phyloP scores from a whole-genome alignment of 1,139 yeast genomes.

The Yamadazyma conglobata region DNA sequence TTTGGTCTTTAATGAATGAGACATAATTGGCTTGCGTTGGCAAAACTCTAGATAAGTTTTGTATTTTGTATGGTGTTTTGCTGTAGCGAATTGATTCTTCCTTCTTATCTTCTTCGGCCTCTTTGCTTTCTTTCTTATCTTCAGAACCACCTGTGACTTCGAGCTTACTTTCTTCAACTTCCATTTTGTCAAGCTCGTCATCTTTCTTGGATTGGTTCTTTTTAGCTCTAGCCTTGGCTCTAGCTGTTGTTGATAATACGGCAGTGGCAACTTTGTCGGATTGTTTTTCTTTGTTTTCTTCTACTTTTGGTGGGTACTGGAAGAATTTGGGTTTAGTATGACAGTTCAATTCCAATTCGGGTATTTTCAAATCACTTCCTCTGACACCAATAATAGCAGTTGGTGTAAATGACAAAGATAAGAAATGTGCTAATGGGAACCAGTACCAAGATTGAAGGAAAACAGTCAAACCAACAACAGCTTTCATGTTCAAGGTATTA shows the following conservation, averaged over 20 bases:
- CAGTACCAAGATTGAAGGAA: constrained; percentile 97
- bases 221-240: constrained; percentile 89
- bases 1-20: constrained; percentile 68
- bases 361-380: constrained; percentile 76
- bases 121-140: constrained; percentile 19
- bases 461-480: constrained; percentile 87
- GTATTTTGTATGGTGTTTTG: constrained; percentile 63
- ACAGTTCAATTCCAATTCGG: constrained; percentile 77
- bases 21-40: constrained; percentile 89
- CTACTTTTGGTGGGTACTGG: constrained; percentile 87
- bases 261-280: constrained; percentile 93
- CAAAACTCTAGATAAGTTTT: constrained; percentile 81
- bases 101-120: constrained; percentile 21
- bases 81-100: constrained; percentile 42
- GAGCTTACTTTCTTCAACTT: constrained; percentile 19
- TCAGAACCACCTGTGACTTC: constrained; percentile 18
- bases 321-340: constrained; percentile 77
- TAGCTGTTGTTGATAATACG: constrained; percentile 87
- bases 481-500: constrained; percentile 83
- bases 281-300: constrained; percentile 75
- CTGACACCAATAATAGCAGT: constrained; percentile 87
- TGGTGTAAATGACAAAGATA: constrained; percentile 88
- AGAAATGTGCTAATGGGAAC: constrained; percentile 95
- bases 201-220: constrained; percentile 60
- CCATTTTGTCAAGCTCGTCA: constrained; percentile 29